phyloP scores from a whole-genome alignment of 2,329 filamentous ascomycete genomes.

The Clarireedia homoeocarpa region DNA sequence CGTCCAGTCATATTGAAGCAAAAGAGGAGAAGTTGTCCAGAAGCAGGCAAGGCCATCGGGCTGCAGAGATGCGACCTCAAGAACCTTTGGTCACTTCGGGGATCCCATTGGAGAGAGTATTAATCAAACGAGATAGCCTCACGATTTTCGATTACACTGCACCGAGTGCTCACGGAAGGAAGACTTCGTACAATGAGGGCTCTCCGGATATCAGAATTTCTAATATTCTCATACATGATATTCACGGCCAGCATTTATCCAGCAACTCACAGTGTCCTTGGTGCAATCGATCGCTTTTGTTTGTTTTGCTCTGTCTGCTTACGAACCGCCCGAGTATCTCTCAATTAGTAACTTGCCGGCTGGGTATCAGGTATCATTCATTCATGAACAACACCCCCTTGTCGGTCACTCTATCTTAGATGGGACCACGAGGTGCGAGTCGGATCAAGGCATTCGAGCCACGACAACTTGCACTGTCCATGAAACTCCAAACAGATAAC shows the following conservation, averaged over 20 bases:
- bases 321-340: background rate
- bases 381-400: constrained; percentile 3
- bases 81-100: background rate
- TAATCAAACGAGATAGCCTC: background rate
- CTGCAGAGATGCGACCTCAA: constrained; percentile 1
- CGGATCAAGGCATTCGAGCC: constrained; percentile 26
- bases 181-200: background rate
- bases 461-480: constrained; percentile 22
- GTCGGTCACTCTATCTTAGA: constrained; percentile 13
- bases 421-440: constrained; percentile 20
- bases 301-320: background rate
- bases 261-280: no score
- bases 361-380: background rate
- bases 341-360: background rate
- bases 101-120: background rate
- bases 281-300: no score
- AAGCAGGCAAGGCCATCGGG: background rate
- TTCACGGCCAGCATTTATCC: no score
- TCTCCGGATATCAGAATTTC: background rate
- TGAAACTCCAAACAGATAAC: background rate
- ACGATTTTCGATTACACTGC: background rate
- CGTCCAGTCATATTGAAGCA: background rate
- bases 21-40: background rate
- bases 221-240: background rate
- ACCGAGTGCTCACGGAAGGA: background rate